Base-by-base conservation (phyloP, 306 rosid species). In the Phaseolus lunatus region DNA sequence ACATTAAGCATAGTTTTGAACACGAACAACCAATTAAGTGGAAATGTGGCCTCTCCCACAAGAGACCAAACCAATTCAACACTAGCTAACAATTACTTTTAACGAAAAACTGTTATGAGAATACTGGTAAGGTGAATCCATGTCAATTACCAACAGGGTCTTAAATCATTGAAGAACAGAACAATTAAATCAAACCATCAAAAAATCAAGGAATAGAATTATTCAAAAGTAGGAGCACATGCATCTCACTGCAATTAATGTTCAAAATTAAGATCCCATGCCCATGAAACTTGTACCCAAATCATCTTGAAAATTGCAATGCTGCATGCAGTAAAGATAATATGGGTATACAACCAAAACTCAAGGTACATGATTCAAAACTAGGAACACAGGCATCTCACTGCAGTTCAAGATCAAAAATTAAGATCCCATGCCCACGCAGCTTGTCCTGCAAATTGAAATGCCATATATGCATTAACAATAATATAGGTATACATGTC, bases 341-440 rank as follows among this genome's bases (percentile, higher is more conserved):
- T 6, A 58, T 26, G 18, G 65, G 37, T 58, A 26, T 23, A 26
- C 9, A 5, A 23, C 18, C 9, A 26, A 58, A 58, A 4, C 9
- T 23, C 37, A 26, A 58, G 37, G 33, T 24, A 15, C 33, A 57
- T 23, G 63, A 23, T 20, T 20, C 29, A 10, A 54, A 54, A 54
- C 15, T 20, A 20, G 24, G 15, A 57, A 26, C 63, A 58, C 65
- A 13, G 12, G 37, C 19, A 13, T 58, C 19, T 58, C 18, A 24
- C 65, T 11, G 35, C 33, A 57, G 27, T 23, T 57, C 35, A 57
- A 57, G 64, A 23, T 58, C 65, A 56, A 23, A 56, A 56, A 56
- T 54, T 54, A 54, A 54, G 62, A 54, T 20, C 62, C 15, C 62
- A 54, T 54, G 31, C 62, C 29, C 6, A 22, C 1, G 16, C 62